Evolutionary conservation across 352 stramenopile species (phyloP).

Genomic region (Phytopythium vexans): DNA sequence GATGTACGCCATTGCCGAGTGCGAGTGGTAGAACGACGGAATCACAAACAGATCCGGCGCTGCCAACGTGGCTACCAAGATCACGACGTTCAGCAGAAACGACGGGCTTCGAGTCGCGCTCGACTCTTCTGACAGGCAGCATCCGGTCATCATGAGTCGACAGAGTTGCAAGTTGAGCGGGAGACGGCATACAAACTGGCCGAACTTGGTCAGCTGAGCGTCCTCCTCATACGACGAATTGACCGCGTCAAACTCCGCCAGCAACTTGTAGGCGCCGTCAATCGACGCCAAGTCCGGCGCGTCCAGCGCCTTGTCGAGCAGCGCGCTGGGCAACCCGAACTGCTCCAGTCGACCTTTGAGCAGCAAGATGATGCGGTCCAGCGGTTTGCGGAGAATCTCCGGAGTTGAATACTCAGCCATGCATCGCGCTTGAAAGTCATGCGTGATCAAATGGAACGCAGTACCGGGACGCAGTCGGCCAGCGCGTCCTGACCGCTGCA

Average conservation of each 20-base stretch:
- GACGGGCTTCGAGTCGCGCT: conserved; percentile 24
- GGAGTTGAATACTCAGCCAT: conserved; percentile 83
- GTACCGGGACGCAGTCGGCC: conserved; percentile 91
- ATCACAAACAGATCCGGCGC: conserved; percentile 71
- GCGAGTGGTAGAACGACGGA: conserved; percentile 77
- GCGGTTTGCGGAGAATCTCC: conserved; percentile 76
- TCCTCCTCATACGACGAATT: conserved; percentile 46
- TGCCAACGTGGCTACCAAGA: conserved; percentile 63
- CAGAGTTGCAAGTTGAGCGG: conserved; percentile 75
- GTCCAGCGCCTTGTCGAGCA: conserved; percentile 68
- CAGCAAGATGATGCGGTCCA: conserved; percentile 78
- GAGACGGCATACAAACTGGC: conserved; percentile 75
- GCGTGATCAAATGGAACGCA: conserved; percentile 88
- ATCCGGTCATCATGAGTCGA: conserved; percentile 65
- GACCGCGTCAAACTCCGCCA: conserved; percentile 69
- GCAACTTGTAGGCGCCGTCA: conserved; percentile 70
- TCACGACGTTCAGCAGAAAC: conserved; percentile 53
- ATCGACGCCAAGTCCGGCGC: conserved; percentile 68
- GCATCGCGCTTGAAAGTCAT: conserved; percentile 57
- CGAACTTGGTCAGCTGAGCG: conserved; percentile 71
- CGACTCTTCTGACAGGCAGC: conserved; percentile 35
- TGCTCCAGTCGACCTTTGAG: conserved; percentile 70
- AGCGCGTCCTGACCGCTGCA: conserved; percentile 85
- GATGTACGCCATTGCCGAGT: conserved; percentile 59
- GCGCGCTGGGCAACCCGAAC: conserved; percentile 64